Evolutionary conservation across 1,284 basidiomycete genomes (phyloP), one percentile per base, ranked within the genome.

Genomic region (Austropuccinia psidii): DNA sequence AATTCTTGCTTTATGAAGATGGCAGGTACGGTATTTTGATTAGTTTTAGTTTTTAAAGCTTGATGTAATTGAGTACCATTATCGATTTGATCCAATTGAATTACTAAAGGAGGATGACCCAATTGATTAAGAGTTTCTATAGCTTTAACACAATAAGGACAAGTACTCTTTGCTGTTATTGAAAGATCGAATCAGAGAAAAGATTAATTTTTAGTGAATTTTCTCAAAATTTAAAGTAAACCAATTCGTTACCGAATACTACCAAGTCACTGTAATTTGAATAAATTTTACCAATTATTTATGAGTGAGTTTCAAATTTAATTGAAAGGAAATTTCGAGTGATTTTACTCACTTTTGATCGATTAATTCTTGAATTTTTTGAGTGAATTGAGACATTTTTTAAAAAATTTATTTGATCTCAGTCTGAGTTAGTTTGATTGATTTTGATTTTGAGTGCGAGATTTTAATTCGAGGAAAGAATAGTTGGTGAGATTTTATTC

Each of bases 11-110:
- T 79, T 76, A 83, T 81, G 73, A 81, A 83, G 76, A 83, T 80
- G 76, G 80, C 81, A 35, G 82, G 82, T 7, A 83, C 82, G 2
- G 82, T 82, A 3, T 80, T 73, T 78, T 83, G 82, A 8, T 78
- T 80, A 0, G 82, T 82, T 79, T 82, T 82, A 19, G 80, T 76
- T 27, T 74, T 76, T 35, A 83, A 78, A 76, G 82, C 82, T 49
- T 76, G 77, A 78, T 82, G 77, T 11, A 74, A 77, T 74, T 50
- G 55, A 27, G 69, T 65, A 6, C 80, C 80, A 21, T 82, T 78
- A 17, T 75, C 76, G 69, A 79, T 78, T 49, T 78, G 47, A 74
- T 83, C 82, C 54, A 83, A 78, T 75, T 83, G 81, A 49, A 81
- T 74, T 35, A 81, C 77, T 49, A 78, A 77, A 39, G 81, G 77